phyloP scores from a whole-genome alignment of 805 yeast genomes.

The Saccharomyces kudriavzevii region DNA sequence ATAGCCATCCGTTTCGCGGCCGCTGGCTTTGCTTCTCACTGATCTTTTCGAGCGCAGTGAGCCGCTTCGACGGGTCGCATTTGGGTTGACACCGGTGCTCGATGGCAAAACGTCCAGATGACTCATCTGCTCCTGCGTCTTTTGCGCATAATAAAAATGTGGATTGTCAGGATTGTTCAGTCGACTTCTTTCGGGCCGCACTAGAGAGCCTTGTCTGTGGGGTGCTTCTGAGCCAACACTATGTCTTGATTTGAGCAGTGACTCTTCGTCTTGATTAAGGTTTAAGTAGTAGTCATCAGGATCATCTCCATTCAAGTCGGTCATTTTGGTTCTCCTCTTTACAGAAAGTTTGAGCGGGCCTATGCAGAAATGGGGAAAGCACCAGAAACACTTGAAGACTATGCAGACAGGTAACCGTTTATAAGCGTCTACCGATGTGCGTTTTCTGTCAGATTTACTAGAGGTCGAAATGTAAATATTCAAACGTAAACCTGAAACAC shows the following conservation, averaged over 20 bases:
- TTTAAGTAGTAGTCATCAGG: slow-evolving; percentile 1
- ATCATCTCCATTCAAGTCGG: background rate
- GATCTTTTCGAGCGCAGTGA: background rate
- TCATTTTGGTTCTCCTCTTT: slow-evolving; percentile 14
- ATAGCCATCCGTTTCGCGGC: background rate
- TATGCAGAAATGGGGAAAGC: background rate
- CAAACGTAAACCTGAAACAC: background rate
- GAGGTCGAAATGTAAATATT: background rate
- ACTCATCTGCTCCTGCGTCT: slow-evolving; percentile 55
- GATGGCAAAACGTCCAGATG: slow-evolving; percentile 62
- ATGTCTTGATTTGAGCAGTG: slow-evolving; percentile 25
- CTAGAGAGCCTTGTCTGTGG: slow-evolving; percentile 47
- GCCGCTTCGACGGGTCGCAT: slow-evolving; percentile 7
- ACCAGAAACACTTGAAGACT: background rate
- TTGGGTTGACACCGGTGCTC: slow-evolving; percentile 63
- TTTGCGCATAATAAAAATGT: slow-evolving; percentile 67
- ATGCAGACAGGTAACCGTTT: background rate
- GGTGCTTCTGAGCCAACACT: slow-evolving; percentile 13
- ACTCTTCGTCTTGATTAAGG: slow-evolving; percentile 21
- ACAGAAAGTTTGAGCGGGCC: background rate
- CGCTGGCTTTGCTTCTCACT: background rate
- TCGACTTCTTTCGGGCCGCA: slow-evolving; percentile 76
- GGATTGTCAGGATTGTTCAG: slow-evolving; percentile 61
- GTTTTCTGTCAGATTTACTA: background rate
- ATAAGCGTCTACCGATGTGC: background rate